Percentiles rank a stretch among this genome's conserved stretches.
Conservation (phyloP, 1,284 basidiomycete species). For the Marasmius fiardii region DNA sequence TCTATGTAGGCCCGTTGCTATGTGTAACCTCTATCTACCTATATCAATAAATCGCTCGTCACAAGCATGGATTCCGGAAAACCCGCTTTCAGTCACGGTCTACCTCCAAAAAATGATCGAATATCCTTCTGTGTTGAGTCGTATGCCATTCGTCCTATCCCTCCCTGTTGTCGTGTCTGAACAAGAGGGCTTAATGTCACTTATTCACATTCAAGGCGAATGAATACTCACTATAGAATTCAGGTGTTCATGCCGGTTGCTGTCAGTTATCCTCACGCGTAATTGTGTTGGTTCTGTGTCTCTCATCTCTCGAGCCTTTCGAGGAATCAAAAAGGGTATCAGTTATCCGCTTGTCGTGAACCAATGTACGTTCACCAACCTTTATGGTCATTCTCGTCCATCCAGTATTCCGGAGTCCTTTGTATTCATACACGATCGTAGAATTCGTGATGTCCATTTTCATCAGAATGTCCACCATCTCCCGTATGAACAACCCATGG, state of each 20-base stretch:
- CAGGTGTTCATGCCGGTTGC: conserved; percentile 58
- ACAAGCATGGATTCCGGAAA: neutral
- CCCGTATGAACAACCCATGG: conserved; percentile 77
- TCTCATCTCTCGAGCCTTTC: neutral
- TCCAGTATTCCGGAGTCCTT: conserved; percentile 65
- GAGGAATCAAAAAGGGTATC: no score
- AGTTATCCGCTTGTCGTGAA: neutral
- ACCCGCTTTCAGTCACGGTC: neutral
- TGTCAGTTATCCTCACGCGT: conserved; percentile 42
- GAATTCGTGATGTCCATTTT: conserved; percentile 16
- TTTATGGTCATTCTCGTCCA: conserved; percentile 61
- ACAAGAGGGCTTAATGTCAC: conserved; percentile 3
- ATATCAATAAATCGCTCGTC: neutral
- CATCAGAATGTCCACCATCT: conserved; percentile 53
- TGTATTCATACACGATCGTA: conserved; percentile 32
- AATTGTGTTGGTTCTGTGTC: conserved; percentile 21
- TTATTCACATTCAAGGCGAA: neutral
- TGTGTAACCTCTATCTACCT: conserved; percentile 4
- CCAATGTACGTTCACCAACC: conserved; percentile 35
- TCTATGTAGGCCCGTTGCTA: conserved; percentile 1
- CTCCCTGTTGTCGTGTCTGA: conserved; percentile 76
- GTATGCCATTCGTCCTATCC: conserved; percentile 68
- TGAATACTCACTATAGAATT: conserved; percentile 47
- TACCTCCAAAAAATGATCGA: conserved; percentile 72
- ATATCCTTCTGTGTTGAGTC: conserved; percentile 78